A percentile compares a stretch with the other conserved stretches of the same genome.
Evolutionary conservation across 2,329 filamentous ascomycete species (phyloP).

Genomic region (Beauveria caledonica): DNA sequence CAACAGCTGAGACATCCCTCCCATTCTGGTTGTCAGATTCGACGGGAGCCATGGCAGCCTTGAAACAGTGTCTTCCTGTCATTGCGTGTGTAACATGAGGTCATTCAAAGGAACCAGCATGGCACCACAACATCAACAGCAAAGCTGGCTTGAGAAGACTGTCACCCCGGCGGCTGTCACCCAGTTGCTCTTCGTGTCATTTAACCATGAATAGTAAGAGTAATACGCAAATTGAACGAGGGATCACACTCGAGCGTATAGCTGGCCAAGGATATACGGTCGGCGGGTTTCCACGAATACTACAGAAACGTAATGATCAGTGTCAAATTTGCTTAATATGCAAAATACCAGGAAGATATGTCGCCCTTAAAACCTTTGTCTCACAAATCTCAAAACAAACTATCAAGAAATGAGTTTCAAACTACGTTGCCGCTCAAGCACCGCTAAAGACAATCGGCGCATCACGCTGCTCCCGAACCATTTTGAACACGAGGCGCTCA

Average conservation of each 20-base stretch:
- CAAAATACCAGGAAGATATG: constrained; percentile 18
- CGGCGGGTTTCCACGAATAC: constrained; percentile 7
- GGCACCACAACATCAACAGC: constrained; percentile 14
- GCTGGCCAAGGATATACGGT: constrained; percentile 29
- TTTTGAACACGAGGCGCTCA: constrained; percentile 24
- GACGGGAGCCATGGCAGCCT: not conserved
- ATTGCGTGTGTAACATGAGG: not conserved
- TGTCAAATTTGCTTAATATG: not conserved
- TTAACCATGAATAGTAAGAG: constrained; percentile 31
- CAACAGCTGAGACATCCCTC: not conserved
- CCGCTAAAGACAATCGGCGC: constrained; percentile 19
- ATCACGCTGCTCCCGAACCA: constrained; percentile 21
- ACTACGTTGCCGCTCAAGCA: constrained; percentile 14
- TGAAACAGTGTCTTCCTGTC: not conserved
- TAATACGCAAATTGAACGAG: constrained; percentile 36
- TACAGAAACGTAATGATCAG: too few species aligned
- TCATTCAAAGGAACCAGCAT: constrained; percentile 16
- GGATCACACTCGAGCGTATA: constrained; percentile 39
- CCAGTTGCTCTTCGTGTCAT: constrained; percentile 32
- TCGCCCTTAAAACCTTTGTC: constrained; percentile 18
- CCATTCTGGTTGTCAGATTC: not conserved
- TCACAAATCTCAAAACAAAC: constrained; percentile 12
- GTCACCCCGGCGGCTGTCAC: constrained; percentile 33
- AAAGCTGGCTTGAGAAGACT: constrained; percentile 25
- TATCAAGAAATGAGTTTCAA: constrained; percentile 17